Evolutionary conservation across 1,139 yeast genomes (phyloP).

Genomic region (Protomyces macrosporus): DNA sequence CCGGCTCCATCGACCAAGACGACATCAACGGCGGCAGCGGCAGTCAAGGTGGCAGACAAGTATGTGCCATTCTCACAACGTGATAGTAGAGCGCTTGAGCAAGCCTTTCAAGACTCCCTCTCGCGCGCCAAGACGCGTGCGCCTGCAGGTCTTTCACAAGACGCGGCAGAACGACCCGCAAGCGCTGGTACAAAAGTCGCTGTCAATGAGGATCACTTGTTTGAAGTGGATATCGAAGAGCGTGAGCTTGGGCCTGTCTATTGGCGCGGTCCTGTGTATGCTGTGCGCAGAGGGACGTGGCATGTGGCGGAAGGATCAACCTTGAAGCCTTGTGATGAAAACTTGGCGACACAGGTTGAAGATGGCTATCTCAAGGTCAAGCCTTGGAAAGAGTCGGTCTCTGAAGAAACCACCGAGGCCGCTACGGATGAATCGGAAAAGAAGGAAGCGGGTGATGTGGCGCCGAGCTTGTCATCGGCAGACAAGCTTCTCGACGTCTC

Average conservation of each 20-base stretch:
- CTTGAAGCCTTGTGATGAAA: constrained; percentile 50
- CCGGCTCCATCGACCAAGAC: constrained; percentile 56
- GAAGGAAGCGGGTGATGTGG: not conserved
- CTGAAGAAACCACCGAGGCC: not conserved
- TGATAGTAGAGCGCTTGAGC: constrained; percentile 17
- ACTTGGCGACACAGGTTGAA: constrained; percentile 58
- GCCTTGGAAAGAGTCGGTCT: constrained; percentile 24
- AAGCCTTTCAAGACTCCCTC: not conserved
- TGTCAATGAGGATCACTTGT: constrained; percentile 77
- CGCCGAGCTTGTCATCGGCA: constrained; percentile 4
- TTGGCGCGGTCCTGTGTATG: constrained; percentile 87
- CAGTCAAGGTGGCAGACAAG: constrained; percentile 14
- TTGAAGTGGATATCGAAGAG: constrained; percentile 58
- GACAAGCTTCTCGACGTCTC: constrained; percentile 22
- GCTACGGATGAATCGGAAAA: constrained; percentile 1
- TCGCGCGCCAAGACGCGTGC: not conserved
- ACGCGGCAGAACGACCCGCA: not conserved
- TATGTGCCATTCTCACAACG: constrained; percentile 1
- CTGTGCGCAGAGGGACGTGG: constrained; percentile 84
- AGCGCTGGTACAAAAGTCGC: constrained; percentile 39
- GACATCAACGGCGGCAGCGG: constrained; percentile 40
- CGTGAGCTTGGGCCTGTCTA: constrained; percentile 63
- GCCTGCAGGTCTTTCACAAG: not conserved
- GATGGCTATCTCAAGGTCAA: constrained; percentile 46
- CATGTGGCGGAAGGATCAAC: constrained; percentile 51